Conservation (phyloP, 352 stramenopile species). For the Phytopythium chamaehyphon region DNA sequence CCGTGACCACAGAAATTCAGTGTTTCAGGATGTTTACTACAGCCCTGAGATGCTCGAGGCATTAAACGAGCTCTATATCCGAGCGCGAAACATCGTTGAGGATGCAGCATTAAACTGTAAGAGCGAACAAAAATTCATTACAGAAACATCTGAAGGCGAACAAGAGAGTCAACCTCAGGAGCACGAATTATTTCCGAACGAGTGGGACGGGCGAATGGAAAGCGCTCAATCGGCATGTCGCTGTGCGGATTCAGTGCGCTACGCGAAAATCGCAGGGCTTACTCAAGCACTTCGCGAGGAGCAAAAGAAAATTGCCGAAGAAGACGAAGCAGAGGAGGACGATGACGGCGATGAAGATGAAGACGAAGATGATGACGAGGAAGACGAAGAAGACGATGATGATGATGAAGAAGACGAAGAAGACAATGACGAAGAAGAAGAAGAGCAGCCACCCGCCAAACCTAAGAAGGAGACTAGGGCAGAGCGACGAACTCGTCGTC, state of each 20-base stretch:
- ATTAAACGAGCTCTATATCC: slow-evolving; percentile 18
- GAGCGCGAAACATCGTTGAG: neutral
- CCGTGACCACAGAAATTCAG: slow-evolving; percentile 9
- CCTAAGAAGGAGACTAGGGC: slow-evolving; percentile 8
- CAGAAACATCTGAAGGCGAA: neutral
- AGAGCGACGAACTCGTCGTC: slow-evolving; percentile 1
- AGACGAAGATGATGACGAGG: slow-evolving; percentile 19
- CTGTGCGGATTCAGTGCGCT: slow-evolving; percentile 21
- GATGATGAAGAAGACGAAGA: slow-evolving; percentile 13
- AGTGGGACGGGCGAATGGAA: slow-evolving; percentile 34
- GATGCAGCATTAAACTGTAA: neutral
- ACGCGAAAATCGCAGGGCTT: slow-evolving; percentile 12
- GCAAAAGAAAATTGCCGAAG: slow-evolving; percentile 16
- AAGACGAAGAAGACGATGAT: slow-evolving; percentile 7
- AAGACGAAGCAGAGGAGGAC: slow-evolving; percentile 25
- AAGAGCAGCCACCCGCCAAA: neutral
- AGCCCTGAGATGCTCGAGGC: slow-evolving; percentile 12
- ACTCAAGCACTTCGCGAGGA: slow-evolving; percentile 14
- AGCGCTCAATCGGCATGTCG: slow-evolving; percentile 21
- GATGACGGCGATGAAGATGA: slow-evolving; percentile 20
- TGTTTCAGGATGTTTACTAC: slow-evolving; percentile 39
- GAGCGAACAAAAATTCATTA: neutral
- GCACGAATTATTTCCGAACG: neutral
- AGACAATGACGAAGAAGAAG: slow-evolving; percentile 4
- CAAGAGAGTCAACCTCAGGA: neutral